Base-by-base conservation (phyloP, 2,329 filamentous ascomycete species). In the Coleophoma cylindrospora region DNA sequence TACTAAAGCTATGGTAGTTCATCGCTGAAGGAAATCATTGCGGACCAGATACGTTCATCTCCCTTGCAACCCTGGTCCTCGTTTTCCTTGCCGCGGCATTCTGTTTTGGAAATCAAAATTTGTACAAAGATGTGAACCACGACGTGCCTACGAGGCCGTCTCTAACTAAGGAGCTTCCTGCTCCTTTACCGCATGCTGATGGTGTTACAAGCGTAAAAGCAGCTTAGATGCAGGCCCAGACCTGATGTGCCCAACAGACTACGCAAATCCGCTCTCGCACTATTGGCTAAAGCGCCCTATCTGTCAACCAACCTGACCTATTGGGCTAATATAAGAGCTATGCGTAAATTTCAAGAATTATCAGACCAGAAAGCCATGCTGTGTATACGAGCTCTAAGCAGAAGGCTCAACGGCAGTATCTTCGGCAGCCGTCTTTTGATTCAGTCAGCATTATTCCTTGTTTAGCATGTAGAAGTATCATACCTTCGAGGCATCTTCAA, bases 201-300 rank as follows among this genome's bases (percentile, higher is more conserved):
- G 63, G 50, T 64, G 54, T 59, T 64, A 64, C 62, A 64, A 55
- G 55, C 57, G 54, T 45, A 40, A 27, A 27, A 27, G 38, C 47
- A 53, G 53, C 45, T 47, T 40, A 54, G 47, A 58, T 55, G 54
- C 55, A 52, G 48, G 49, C 50, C 41, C 38, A n/a, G 22, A 33
- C 14, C 22, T n/a, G 13, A 40, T 48, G 43, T 38, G 15, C 34
- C 37, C 36, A 13, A 8, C 27, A 27, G 27, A 27, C 27, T 27
- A 27, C 27, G 27, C 27, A 27, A 27, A 27, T 27, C 27, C 27
- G 27, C 27, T 27, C 27, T 27, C 27, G 27, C 27, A 5, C 41
- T 44, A n/a, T 33, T 33, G 41, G 15, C 12, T n/a, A 44, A 44
- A 15, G 27, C 27, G 27, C 27, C 6, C 27, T 27, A 27, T 27